Percentiles rank a stretch among this genome's conserved stretches.
These are phyloP conservation scores for Chaetomidium leptoderma DNA, from an alignment of 495 filamentous ascomycete species.

Conservation along the genomic window DNA sequence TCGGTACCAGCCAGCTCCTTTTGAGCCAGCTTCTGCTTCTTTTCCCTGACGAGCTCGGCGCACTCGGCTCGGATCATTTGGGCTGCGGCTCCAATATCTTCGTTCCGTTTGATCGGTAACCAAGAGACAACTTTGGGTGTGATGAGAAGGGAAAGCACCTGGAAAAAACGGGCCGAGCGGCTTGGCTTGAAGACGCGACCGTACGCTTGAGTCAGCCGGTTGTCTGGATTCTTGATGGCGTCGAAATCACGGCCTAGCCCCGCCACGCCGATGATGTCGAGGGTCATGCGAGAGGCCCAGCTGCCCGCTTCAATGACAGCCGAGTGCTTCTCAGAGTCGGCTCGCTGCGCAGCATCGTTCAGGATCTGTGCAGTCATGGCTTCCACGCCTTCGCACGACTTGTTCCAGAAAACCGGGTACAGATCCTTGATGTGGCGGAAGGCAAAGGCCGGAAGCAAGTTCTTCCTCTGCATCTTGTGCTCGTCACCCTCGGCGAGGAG, in stretches of 20 bases:
- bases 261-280: slow-evolving; percentile 82
- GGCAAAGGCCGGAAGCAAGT: slow-evolving; percentile 77
- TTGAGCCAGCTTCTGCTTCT: slow-evolving; percentile 56
- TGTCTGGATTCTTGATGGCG: slow-evolving; percentile 60
- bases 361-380: slow-evolving; percentile 44
- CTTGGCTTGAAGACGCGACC: slow-evolving; percentile 50
- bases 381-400: slow-evolving; percentile 47
- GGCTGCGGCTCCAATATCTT: slow-evolving; percentile 51
- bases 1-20: slow-evolving; percentile 58
- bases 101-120: slow-evolving; percentile 66
- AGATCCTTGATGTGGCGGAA: slow-evolving; percentile 84
- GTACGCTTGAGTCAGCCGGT: slow-evolving; percentile 66
- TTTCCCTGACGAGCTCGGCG: slow-evolving; percentile 61
- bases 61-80: slow-evolving; percentile 59
- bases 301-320: slow-evolving; percentile 61
- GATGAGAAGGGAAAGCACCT: slow-evolving; percentile 44
- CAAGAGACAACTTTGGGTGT: slow-evolving; percentile 46
- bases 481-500: slow-evolving; percentile 82
- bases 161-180: slow-evolving; percentile 39
- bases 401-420: slow-evolving; percentile 79
- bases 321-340: slow-evolving; percentile 37
- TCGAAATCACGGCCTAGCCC: slow-evolving; percentile 79
- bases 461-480: slow-evolving; percentile 75
- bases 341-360: slow-evolving; percentile 23
- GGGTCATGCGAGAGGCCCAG: slow-evolving; percentile 69